These are phyloP conservation scores for Syzygium aqueum DNA, from an alignment of 345 rosid genomes.

Conservation along the genomic window DNA sequence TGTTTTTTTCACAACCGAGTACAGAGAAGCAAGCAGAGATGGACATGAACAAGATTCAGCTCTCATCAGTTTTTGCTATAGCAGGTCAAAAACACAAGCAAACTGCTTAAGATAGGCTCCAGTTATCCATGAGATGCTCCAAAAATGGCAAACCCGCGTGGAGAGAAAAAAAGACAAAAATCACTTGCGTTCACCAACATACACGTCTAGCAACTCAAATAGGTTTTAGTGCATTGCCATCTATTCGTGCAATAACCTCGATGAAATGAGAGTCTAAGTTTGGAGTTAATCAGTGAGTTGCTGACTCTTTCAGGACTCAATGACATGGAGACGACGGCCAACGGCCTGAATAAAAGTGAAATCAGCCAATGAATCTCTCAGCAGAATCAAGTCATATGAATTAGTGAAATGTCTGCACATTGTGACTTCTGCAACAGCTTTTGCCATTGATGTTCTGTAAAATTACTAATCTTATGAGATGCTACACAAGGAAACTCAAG, in stretches of 20 bases:
- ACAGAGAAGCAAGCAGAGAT: background rate
- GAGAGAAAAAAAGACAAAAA: background rate
- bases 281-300: background rate
- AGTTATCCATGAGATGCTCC: background rate
- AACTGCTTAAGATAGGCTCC: background rate
- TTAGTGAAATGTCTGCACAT: background rate
- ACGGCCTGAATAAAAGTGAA: background rate
- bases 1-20: background rate
- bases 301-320: background rate
- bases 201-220: background rate
- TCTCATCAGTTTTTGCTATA: background rate
- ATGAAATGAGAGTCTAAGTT: background rate
- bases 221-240: background rate
- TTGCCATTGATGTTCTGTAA: background rate
- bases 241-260: background rate
- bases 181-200: background rate
- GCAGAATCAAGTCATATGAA: background rate
- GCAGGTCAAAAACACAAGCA: background rate
- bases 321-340: background rate
- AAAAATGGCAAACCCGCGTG: background rate
- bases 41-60: background rate
- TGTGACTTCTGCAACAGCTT: background rate
- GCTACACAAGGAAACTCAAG: background rate
- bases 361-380: background rate
- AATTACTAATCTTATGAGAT: background rate